Evolutionary conservation across 1,139 yeast species (phyloP), one percentile per base, ranked within the genome.

Genomic region (Arxiozyma telluris): DNA sequence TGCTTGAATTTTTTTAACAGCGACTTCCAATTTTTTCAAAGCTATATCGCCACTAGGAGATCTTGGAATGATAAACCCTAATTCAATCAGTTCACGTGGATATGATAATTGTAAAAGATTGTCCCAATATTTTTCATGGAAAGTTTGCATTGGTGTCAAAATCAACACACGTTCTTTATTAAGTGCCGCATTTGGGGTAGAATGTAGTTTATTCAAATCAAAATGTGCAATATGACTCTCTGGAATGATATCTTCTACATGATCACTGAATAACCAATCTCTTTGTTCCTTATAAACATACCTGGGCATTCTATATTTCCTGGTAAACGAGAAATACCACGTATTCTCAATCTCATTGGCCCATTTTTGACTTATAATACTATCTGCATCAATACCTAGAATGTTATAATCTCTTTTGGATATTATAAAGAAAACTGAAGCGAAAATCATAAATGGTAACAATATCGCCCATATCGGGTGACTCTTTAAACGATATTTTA

Each of bases 21-120:
- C 94, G 39, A 73, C 70, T 70, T 90, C 96, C 61, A 93, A 76
- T 59, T 75, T 70, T 62, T 79, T 78, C 61, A 91, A 74, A 0
- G 96, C 95, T 41, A 67, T 71, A 70, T 90, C 96, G 50, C 98
- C 98, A 53, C 86, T 86, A 21, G 76, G 70, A 44, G 81, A 81
- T 62, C 95, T 78, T 52, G 98, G 98, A 50, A 91, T 78, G 52
- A 93, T 91, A 67, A 93, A 91, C 0, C 98, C 98, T 55, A 93
- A 76, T 60, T 91, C 95, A 51, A 91, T 77, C 61, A 88, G 78
- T 49, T 81, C 82, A 69, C 93, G 88, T 56, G 96, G 98, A 69
- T 93, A 93, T 20, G 82, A 75, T 64, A 93, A 73, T 60, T 77
- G 76, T 58, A 85, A 71, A 58, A 93, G 71, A 68, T 93, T 93